These are phyloP conservation scores for Polyporus tsugae DNA, from an alignment of 1,284 basidiomycete genomes.

Conservation along the genomic window DNA sequence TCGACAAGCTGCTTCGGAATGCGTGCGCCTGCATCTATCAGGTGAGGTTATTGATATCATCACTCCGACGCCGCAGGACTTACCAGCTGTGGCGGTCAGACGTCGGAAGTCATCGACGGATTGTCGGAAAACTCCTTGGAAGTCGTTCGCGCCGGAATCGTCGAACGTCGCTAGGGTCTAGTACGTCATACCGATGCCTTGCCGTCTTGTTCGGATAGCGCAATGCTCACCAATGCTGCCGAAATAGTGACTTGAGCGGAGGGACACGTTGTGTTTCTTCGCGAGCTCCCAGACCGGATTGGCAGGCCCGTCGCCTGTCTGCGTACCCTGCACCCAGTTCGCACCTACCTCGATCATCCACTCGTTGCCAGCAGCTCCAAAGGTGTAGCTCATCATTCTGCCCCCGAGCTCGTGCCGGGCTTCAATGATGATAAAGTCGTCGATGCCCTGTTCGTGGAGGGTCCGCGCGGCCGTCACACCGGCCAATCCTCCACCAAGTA, in stretches of 20 bases:
- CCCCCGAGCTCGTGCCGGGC: slow-evolving; percentile 68
- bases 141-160: slow-evolving; percentile 55
- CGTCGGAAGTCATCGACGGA: slow-evolving; percentile 49
- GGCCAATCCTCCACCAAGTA: slow-evolving; percentile 71
- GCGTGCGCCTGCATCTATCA: slow-evolving; percentile 47
- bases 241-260: slow-evolving; percentile 54
- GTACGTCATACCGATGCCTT: background rate
- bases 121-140: slow-evolving; percentile 50
- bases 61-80: slow-evolving; percentile 1
- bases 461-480: slow-evolving; percentile 73
- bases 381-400: slow-evolving; percentile 57
- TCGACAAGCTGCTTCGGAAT: slow-evolving; percentile 55
- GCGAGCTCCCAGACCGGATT: slow-evolving; percentile 73
- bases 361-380: slow-evolving; percentile 49
- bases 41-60: slow-evolving; percentile 2
- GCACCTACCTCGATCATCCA: slow-evolving; percentile 67
- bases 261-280: slow-evolving; percentile 61
- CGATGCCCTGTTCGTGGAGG: slow-evolving; percentile 61
- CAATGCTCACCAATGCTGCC: slow-evolving; percentile 60
- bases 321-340: slow-evolving; percentile 79
- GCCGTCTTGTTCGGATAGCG: too few relatives aligned
- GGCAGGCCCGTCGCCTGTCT: slow-evolving; percentile 54
- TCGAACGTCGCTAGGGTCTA: slow-evolving; percentile 59
- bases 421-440: slow-evolving; percentile 70
- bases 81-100: slow-evolving; percentile 54